These are phyloP conservation scores for Mycena alexandri DNA, from an alignment of 768 basidiomycete species.

Conservation along the genomic window DNA sequence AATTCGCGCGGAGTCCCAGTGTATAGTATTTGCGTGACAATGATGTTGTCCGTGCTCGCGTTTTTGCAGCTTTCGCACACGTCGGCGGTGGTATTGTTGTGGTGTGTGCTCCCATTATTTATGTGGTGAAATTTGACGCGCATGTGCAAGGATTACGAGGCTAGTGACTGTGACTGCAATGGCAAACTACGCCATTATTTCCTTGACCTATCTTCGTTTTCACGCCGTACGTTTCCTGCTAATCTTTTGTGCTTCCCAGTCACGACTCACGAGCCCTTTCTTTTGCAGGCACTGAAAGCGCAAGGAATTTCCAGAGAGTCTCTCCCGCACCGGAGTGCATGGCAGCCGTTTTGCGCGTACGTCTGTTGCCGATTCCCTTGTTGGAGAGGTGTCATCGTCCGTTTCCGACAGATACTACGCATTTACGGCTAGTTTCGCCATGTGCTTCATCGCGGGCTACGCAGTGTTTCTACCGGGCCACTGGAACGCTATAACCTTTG, in stretches of 20 bases:
- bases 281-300: constrained; percentile 54
- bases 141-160: constrained; percentile 43
- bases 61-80: constrained; percentile 63
- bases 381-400: too few relatives aligned
- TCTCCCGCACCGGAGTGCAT: constrained; percentile 57
- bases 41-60: constrained; percentile 55
- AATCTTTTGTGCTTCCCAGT: too few relatives aligned
- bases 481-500: constrained; percentile 60
- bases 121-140: background rate
- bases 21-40: constrained; percentile 60
- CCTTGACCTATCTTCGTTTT: constrained; percentile 63
- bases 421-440: constrained; percentile 54
- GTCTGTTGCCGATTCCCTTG: constrained; percentile 13
- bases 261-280: background rate
- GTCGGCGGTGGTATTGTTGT: constrained; percentile 60
- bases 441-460: constrained; percentile 63
- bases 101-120: constrained; percentile 48
- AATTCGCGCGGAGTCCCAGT: constrained; percentile 70
- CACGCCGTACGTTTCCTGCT: constrained; percentile 48
- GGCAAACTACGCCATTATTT: constrained; percentile 60
- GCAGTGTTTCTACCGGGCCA: constrained; percentile 64
- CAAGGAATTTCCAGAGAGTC: constrained; percentile 59
- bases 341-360: constrained; percentile 65
- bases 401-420: constrained; percentile 54
- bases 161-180: constrained; percentile 60